These are phyloP conservation scores for Trichoderma asperelloides DNA, from an alignment of 495 filamentous ascomycete species.

Conservation along the genomic window DNA sequence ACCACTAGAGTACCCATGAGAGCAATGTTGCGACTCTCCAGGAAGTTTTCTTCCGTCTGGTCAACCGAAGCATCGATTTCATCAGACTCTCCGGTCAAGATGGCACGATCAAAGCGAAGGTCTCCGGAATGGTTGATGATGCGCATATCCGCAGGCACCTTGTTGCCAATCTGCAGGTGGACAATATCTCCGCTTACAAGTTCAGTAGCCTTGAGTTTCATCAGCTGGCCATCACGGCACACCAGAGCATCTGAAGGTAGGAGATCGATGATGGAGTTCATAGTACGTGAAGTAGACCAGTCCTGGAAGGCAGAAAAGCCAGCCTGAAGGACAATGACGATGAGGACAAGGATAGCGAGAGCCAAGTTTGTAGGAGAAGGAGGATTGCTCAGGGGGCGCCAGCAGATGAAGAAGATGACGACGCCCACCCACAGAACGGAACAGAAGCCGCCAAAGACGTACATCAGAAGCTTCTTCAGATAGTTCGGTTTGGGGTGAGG, in stretches of 20 bases:
- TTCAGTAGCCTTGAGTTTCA: constrained; percentile 7
- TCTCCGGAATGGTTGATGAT: constrained; percentile 20
- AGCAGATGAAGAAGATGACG: constrained; percentile 30
- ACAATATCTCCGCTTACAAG: constrained; percentile 11
- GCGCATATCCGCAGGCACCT: constrained; percentile 16
- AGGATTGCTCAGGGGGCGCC: constrained; percentile 27
- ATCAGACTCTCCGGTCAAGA: constrained; percentile 26
- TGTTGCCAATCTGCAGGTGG: constrained; percentile 15
- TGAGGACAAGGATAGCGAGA: constrained; percentile 27
- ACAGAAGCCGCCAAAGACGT: constrained; percentile 31
- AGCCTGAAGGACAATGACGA: constrained; percentile 28
- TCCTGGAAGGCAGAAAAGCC: constrained; percentile 30
- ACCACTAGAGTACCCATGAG: constrained; percentile 21
- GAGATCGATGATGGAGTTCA: constrained; percentile 27
- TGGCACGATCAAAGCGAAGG: constrained; percentile 22
- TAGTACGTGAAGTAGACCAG: constrained; percentile 26
- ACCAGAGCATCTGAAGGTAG: constrained; percentile 20
- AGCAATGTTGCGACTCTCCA: constrained; percentile 24
- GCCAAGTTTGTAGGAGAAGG: constrained; percentile 25
- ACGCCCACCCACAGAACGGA: constrained; percentile 28
- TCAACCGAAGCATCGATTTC: constrained; percentile 17
- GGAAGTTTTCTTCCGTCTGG: constrained; percentile 21
- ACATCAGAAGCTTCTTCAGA: constrained; percentile 21
- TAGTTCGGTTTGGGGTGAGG: constrained; percentile 22
- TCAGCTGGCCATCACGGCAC: constrained; percentile 12